Evolutionary conservation across 495 filamentous ascomycete genomes (phyloP), one percentile per base, ranked within the genome.

Genomic region (Cryomyces minteri): DNA sequence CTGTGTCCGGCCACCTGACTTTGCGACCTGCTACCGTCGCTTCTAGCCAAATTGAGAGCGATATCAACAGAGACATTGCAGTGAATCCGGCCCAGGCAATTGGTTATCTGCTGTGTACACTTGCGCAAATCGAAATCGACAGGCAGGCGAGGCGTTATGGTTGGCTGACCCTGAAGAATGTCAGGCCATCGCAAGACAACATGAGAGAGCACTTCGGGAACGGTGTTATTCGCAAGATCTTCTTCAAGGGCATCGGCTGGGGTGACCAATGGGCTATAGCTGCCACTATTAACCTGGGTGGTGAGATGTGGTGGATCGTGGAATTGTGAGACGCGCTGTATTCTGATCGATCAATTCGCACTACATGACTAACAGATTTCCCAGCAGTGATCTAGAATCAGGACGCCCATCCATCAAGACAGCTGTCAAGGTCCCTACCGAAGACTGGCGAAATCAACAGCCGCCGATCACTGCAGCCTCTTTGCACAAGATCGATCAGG

Each of bases 291-390:
- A 49, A 46, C 39, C 32, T 57, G 4, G 32, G 47, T 28, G 61
- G 58, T 33, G 51, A 57, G 40, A 52, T 46, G 40, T 64, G 61
- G 61, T 64, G 60, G 60, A 49, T 52, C 32, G 37, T 57, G 18
- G 48, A 57, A 39, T 29, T 60, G 40, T 41, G 4, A 41, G 40
- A 10, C 40, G 8, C 8, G 25, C 40, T 41, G 25, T 11, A 8
- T 8, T 41, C 1, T 8, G 8, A 11, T 10, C 9, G 9, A 29
- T 41, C 8, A 8, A 2, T 41, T 29, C 28, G 8, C 9, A 41
- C 9, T 29, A n/a, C 28, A 2, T 4, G 9, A 30, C n/a, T 37
- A 37, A 37, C 34, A 12, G 9, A 37, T 12, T 10, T 4, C 4
- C 8, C 28, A 14, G 40, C 10, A 41, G 8, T 41, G n/a, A 12